Conservation (phyloP, 345 rosid species). For the Sisymbrium irio region DNA sequence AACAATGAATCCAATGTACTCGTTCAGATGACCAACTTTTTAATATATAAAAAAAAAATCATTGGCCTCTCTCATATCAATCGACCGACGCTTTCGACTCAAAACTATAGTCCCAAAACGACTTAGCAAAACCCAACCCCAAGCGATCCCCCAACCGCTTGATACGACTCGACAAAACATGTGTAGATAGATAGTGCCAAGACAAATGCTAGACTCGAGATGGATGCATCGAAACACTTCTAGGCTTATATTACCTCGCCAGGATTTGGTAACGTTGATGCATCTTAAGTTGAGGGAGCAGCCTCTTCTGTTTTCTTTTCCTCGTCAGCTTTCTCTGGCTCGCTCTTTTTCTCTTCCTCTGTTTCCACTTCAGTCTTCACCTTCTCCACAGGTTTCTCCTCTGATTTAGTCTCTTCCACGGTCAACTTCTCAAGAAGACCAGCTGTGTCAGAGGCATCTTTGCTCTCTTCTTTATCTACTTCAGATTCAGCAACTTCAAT, state of each 20-base stretch:
- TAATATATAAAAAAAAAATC: neutral
- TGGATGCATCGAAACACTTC: constrained; percentile 21
- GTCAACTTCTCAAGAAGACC: constrained; percentile 66
- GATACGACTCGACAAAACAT: constrained; percentile 25
- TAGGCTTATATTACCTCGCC: constrained; percentile 24
- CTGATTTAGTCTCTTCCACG: constrained; percentile 63
- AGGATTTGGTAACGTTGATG: constrained; percentile 9
- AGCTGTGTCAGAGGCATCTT: constrained; percentile 72
- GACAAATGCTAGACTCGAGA: constrained; percentile 16
- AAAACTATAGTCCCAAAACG: constrained; percentile 29
- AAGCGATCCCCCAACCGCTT: constrained; percentile 26
- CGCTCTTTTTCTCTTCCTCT: constrained; percentile 39
- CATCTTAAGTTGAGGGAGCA: constrained; percentile 44
- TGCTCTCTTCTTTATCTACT: constrained; percentile 55
- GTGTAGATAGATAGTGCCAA: constrained; percentile 28
- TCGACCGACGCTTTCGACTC: constrained; percentile 18
- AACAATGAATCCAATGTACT: constrained; percentile 23
- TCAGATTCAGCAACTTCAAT: constrained; percentile 74
- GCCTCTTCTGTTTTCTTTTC: constrained; percentile 57
- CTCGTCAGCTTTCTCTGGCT: constrained; percentile 31
- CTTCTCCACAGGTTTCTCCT: constrained; percentile 43
- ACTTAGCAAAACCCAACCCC: constrained; percentile 26
- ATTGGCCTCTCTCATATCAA: neutral
- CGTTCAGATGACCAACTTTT: constrained; percentile 14
- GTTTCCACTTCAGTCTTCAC: constrained; percentile 32